Conservation (phyloP, 2,329 filamentous ascomycete species). For the Penicillium janthinellum region DNA sequence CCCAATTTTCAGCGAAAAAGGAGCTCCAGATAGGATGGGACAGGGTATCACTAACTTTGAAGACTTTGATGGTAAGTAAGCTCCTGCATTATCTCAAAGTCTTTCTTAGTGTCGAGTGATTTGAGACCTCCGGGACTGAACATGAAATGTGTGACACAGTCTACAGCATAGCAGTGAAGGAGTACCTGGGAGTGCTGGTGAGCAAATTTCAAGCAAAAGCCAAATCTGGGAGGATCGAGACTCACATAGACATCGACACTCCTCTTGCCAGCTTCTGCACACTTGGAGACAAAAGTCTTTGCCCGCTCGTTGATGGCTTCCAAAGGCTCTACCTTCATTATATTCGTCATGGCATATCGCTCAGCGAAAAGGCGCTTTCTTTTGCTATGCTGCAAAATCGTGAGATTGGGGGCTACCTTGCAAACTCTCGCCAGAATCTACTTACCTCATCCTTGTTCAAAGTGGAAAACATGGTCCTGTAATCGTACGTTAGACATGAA, state of each 20-base stretch:
- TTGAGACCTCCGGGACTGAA: constrained; percentile 67
- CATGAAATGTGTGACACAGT: constrained; percentile 69
- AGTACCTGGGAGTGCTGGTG: constrained; percentile 30
- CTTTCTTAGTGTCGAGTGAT: constrained; percentile 57
- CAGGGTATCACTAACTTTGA: constrained; percentile 54
- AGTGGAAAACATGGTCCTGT: constrained; percentile 44
- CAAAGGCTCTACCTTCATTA: constrained; percentile 59
- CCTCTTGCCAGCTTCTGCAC: constrained; percentile 44
- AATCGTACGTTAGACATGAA: neutral
- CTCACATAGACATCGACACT: constrained; percentile 64
- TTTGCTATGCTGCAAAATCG: constrained; percentile 56
- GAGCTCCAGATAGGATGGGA: neutral
- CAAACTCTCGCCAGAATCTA: neutral
- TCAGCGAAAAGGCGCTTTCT: constrained; percentile 66
- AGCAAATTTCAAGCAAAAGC: neutral
- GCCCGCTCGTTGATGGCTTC: constrained; percentile 62
- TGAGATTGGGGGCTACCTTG: neutral
- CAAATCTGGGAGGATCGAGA: neutral
- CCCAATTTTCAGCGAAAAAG: neutral
- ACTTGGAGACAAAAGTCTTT: constrained; percentile 57
- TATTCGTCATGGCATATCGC: constrained; percentile 68
- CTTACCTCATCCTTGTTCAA: constrained; percentile 28
- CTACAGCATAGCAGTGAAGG: constrained; percentile 69
- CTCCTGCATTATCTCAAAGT: constrained; percentile 68
- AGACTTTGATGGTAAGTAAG: constrained; percentile 68